Evolutionary conservation across 371 early-diverging fungal species (phyloP), one percentile per base, ranked within the genome.

Genomic region (Mortierella sp.): DNA sequence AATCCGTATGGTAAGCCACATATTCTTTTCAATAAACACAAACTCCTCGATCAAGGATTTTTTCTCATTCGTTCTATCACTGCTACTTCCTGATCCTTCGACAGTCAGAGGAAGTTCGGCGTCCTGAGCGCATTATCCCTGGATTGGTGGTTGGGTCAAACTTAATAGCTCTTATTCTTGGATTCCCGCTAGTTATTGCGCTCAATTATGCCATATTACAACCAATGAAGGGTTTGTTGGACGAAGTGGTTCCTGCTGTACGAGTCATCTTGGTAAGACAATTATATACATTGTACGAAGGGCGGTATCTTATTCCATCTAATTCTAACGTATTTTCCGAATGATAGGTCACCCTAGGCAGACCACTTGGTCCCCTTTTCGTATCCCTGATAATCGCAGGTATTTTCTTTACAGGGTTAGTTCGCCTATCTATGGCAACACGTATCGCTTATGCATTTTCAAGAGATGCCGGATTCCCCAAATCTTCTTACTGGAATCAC

Each of bases 381-480:
- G 47, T 69, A 8, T 60, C 66, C 0, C 9, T 78, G 53, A 59
- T 69, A 26, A 62, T 78, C 6, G 57, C 47, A 4, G 68, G 57
- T 15, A 65, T 78, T 13, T 72, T 67, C 40, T 78, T 72, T 56
- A 61, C 78, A 19, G 78, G 78, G 9, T 17, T 78, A 19, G 28
- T n/a, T 22, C 69, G 78, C 6, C 65, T 78, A 5, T 42, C 66
- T 0, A 55, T 72, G 22, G 72, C 73, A 7, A 61, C 70, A 3
- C 60, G 78, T 2, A 66, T 72, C 35, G 70, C 53, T 15, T 78
- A 78, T 43, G 62, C 70, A n/a, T 62, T 78, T n/a, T 59, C 78
- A 22, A 49, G 78, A 34, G 73, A 78, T 28, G 78, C 56, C 2
- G 78, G 78, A 1, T 26, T 78, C 12, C 72, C 78, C 6, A 60